phyloP scores from a whole-genome alignment of 805 yeast species.

The Cyberlindnera sargentensis region DNA sequence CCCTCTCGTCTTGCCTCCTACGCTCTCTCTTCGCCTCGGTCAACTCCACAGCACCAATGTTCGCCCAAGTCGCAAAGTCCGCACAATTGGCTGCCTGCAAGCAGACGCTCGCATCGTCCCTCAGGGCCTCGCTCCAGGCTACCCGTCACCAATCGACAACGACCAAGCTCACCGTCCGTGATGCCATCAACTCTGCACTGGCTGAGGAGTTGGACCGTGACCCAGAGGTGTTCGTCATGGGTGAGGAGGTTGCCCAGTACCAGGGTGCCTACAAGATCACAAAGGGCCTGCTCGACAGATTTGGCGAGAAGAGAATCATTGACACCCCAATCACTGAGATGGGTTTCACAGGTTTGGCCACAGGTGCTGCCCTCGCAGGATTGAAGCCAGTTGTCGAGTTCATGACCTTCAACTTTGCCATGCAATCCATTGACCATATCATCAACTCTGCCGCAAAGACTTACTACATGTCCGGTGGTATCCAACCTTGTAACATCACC shows the following conservation, averaged over 20 bases:
- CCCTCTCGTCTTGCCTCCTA: too few species aligned
- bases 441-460: conserved; percentile 99
- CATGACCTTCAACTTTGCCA: conserved; percentile 98
- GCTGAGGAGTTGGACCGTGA: conserved; percentile 98
- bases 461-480: conserved; percentile 99
- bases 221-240: conserved; percentile 89
- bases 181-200: conserved; percentile 89
- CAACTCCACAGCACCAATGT: conserved; percentile 3
- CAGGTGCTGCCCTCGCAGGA: conserved; percentile 70
- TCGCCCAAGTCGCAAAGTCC: conserved; percentile 11
- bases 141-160: conserved; percentile 12
- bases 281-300: conserved; percentile 87
- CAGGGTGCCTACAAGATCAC: conserved; percentile 99
- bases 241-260: conserved; percentile 99
- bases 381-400: conserved; percentile 97
- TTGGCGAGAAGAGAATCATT: conserved; percentile 60
- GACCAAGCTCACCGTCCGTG: conserved; percentile 77
- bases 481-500: conserved; percentile 92
- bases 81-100: conserved; percentile 11
- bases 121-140: conserved; percentile 3
- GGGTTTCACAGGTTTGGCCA: conserved; percentile 96
- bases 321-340: conserved; percentile 98
- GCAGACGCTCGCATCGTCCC: conserved; percentile 3
- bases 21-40: neutral
- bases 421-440: conserved; percentile 99